Evolutionary conservation across 192 early-diverging fungal genomes (phyloP).

Genomic region (Tieghemiomyces parasiticus): DNA sequence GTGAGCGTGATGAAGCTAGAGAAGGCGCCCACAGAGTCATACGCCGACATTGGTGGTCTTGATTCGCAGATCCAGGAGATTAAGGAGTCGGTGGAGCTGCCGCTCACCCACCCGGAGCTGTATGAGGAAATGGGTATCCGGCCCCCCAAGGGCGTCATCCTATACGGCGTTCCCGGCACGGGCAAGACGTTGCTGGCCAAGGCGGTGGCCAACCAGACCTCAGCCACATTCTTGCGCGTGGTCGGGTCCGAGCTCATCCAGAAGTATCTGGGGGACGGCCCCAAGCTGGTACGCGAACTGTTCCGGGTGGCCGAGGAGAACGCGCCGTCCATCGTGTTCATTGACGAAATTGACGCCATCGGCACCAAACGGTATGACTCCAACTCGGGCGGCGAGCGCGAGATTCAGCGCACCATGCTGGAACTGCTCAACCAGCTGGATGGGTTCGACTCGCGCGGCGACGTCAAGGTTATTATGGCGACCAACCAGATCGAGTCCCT

Average conservation of each 20-base stretch:
- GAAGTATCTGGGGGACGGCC: constrained; percentile 98
- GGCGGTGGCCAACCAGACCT: constrained; percentile 96
- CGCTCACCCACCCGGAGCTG: constrained; percentile 90
- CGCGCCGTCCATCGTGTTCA: constrained; percentile 95
- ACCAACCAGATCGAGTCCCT: constrained; percentile 96
- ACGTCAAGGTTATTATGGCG: constrained; percentile 99
- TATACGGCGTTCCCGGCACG: constrained; percentile 89
- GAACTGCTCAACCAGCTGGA: constrained; percentile 97
- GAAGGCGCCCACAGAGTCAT: constrained; percentile 97
- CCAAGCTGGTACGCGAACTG: constrained; percentile 92
- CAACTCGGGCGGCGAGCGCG: constrained; percentile 85
- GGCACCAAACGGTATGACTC: constrained; percentile 97
- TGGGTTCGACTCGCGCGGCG: constrained; percentile 88
- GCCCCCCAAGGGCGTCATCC: constrained; percentile 92
- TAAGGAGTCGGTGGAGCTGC: constrained; percentile 93
- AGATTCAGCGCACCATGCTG: constrained; percentile 96
- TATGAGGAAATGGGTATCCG: constrained; percentile 99
- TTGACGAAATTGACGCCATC: constrained; percentile 98
- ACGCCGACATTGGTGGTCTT: constrained; percentile 94
- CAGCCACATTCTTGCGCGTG: constrained; percentile 93
- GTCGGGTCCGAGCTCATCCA: constrained; percentile 97
- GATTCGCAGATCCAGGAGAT: constrained; percentile 97
- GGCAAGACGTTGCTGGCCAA: constrained; percentile 93
- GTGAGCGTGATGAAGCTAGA: constrained; percentile 99
- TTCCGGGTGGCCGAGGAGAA: constrained; percentile 96